Conservation (phyloP, 352 stramenopile genomes). For the Phytophthora pistaciae region DNA sequence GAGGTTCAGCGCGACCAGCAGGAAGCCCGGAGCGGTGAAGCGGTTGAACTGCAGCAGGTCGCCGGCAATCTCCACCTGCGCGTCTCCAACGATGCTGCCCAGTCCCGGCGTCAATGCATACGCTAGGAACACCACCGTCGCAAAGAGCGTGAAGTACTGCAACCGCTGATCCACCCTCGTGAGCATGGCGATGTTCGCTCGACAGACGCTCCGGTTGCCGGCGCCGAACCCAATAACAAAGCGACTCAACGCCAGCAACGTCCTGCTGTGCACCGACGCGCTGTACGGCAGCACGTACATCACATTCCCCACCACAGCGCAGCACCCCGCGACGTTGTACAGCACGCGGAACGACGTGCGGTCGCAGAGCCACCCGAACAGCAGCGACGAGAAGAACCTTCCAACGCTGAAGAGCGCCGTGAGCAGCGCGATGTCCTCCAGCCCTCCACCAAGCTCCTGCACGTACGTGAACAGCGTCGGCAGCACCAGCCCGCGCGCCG, state of each 20-base stretch:
- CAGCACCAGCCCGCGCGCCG: slow-evolving; percentile 67
- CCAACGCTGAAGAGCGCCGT: slow-evolving; percentile 75
- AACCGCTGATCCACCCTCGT: slow-evolving; percentile 66
- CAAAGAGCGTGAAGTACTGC: slow-evolving; percentile 75
- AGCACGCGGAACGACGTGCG: slow-evolving; percentile 65
- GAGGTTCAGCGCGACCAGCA: slow-evolving; percentile 63
- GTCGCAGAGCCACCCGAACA: slow-evolving; percentile 76
- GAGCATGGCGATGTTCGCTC: slow-evolving; percentile 73
- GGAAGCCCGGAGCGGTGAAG: slow-evolving; percentile 63
- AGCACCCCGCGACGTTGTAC: slow-evolving; percentile 52
- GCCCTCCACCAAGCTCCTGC: slow-evolving; percentile 59
- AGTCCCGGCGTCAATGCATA: slow-evolving; percentile 78
- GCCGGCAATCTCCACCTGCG: slow-evolving; percentile 44
- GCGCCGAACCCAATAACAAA: slow-evolving; percentile 77
- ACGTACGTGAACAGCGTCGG: slow-evolving; percentile 77
- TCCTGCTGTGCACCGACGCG: slow-evolving; percentile 41
- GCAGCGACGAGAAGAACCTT: slow-evolving; percentile 62
- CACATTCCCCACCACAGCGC: slow-evolving; percentile 62
- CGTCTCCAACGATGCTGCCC: slow-evolving; percentile 54
- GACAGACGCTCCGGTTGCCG: slow-evolving; percentile 77
- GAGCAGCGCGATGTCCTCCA: slow-evolving; percentile 65
- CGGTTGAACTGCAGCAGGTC: slow-evolving; percentile 66
- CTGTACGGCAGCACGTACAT: slow-evolving; percentile 68
- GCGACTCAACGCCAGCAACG: slow-evolving; percentile 57
- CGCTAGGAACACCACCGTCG: slow-evolving; percentile 73